phyloP scores from a whole-genome alignment of 2,329 filamentous ascomycete genomes.

The Zymoseptoria brevis region DNA sequence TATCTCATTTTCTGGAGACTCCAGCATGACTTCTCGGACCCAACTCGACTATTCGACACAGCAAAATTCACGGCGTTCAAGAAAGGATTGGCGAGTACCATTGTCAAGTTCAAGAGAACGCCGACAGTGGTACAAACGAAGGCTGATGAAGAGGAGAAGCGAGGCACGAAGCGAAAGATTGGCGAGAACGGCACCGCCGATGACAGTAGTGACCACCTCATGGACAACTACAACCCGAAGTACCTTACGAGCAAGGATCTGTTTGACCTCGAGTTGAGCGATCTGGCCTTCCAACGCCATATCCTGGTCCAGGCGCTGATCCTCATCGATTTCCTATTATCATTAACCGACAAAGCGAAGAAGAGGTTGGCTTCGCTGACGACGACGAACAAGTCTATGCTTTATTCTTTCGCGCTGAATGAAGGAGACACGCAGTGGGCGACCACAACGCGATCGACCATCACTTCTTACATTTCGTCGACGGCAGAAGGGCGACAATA shows the following conservation, averaged over 20 bases:
- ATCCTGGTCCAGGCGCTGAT: conserved; percentile 94
- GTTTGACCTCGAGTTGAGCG: conserved; percentile 93
- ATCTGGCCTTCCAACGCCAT: conserved; percentile 87
- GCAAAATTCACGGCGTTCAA: conserved; percentile 60
- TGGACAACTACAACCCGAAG: conserved; percentile 85
- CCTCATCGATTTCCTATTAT: conserved; percentile 89
- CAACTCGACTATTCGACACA: conserved; percentile 67
- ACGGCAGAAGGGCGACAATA: conserved; percentile 77
- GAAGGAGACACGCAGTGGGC: conserved; percentile 89
- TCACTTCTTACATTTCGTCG: conserved; percentile 65
- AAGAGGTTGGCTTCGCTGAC: conserved; percentile 63
- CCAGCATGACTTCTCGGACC: conserved; percentile 86
- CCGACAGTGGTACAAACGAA: conserved; percentile 61
- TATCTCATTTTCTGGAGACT: conserved; percentile 94
- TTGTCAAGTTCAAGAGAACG: conserved; percentile 67
- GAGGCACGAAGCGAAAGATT: conserved; percentile 61
- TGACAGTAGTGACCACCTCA: conserved; percentile 45
- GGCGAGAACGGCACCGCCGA: conserved; percentile 4
- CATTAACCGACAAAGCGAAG: conserved; percentile 73
- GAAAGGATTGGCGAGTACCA: conserved; percentile 52
- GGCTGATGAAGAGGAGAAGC: conserved; percentile 55
- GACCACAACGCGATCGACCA: conserved; percentile 63
- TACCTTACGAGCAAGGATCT: conserved; percentile 96
- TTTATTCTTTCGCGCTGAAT: conserved; percentile 66
- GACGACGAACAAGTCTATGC: conserved; percentile 69